Evolutionary conservation across 352 stramenopile genomes (phyloP).

Genomic region (Pythium dissotocum): DNA sequence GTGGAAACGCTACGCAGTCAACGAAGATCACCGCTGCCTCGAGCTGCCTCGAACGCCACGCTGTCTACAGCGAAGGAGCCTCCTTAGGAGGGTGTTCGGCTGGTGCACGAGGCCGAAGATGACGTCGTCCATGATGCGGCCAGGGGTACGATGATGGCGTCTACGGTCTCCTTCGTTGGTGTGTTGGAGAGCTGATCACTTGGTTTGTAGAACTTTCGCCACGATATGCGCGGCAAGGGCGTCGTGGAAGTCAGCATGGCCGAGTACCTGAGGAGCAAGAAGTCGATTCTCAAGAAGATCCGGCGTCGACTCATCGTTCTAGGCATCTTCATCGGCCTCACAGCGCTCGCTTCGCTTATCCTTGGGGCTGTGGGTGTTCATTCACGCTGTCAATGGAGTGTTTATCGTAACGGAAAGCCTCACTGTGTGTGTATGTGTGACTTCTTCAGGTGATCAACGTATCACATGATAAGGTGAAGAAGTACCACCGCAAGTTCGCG

Average conservation of each 20-base stretch:
- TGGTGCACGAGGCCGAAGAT: constrained; percentile 3
- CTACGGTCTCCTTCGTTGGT: not conserved
- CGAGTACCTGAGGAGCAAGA: constrained; percentile 76
- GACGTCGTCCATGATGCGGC: constrained; percentile 62
- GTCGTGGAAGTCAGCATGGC: constrained; percentile 72
- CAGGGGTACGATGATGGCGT: constrained; percentile 37
- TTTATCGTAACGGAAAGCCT: not conserved
- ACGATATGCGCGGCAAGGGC: constrained; percentile 54
- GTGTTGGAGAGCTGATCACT: not conserved
- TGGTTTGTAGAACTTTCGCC: constrained; percentile 58
- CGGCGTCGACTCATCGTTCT: constrained; percentile 61
- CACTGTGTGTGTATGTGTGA: not conserved
- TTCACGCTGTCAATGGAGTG: not conserved
- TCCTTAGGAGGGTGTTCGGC: too few relatives aligned
- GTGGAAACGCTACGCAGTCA: not conserved
- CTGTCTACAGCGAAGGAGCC: not conserved
- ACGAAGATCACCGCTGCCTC: not conserved
- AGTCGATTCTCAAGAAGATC: constrained; percentile 73
- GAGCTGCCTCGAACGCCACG: not conserved
- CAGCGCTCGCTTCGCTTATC: constrained; percentile 44
- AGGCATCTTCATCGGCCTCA: constrained; percentile 49
- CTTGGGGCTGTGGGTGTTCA: constrained; percentile 50
- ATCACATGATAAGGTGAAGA: constrained; percentile 47
- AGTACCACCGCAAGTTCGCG: constrained; percentile 40
- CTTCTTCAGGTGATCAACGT: constrained; percentile 43